Evolutionary conservation across 495 filamentous ascomycete species (phyloP), one percentile per base, ranked within the genome.

Genomic region (Neurospora terricola): DNA sequence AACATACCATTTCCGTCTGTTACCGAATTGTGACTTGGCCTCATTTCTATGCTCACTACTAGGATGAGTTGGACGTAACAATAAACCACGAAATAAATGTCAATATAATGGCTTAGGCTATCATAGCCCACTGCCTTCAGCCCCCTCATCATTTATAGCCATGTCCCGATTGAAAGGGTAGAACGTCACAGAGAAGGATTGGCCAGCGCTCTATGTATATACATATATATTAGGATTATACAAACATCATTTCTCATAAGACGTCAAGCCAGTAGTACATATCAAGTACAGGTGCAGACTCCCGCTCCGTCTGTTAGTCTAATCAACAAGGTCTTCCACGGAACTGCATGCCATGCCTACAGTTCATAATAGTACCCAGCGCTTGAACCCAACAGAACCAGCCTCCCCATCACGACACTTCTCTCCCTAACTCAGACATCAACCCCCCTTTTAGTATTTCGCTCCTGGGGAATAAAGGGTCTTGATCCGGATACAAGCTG

Each of bases 401-500:
- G 30, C 54, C 27, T 66, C 14, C 14, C 21, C 7, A 66, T 18
- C 23, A 36, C 54, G 11, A 34, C 27, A 34, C 27, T 7, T 16
- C 27, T 34, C 27, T 18, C 54, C 54, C 2, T 9, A 66, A 66
- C 12, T 14, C 27, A 66, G 27, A 18, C 30, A 34, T 34, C 54
- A 66, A 8, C 5, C 23, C 30, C 14, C 6, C 14, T 18, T 18
- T 18, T 66, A 66, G 54, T 34, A 66, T 34, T 66, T 66, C 27
- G 27, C 18, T 66, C 54, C 54, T 36, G 54, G 27, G 7, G 54
- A 27, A 18, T 66, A 66, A 66, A 81, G 40, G 54, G 66, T 75
- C 38, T 82, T 78, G 72, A 86, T 73, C 48, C 83, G 78, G 66
- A 76, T 74, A 73, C 85, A 87, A 5, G 78, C 76, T 7, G 76